Percentiles rank a stretch among this genome's conserved stretches.
phyloP scores from a whole-genome alignment of 2,329 filamentous ascomycete genomes.

The Aspergillus sojae region DNA sequence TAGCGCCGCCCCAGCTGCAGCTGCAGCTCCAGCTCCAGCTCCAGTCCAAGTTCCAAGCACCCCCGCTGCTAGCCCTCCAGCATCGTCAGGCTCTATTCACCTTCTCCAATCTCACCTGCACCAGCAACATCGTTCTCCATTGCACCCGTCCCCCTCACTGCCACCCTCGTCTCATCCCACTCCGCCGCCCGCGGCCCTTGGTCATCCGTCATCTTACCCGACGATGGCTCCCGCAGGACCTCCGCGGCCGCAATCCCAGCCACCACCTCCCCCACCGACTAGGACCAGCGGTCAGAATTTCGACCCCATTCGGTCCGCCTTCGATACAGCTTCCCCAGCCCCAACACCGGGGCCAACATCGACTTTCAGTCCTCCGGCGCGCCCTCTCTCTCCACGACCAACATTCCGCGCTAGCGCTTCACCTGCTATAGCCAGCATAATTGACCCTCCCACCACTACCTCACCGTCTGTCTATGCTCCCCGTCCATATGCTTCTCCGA shows the following conservation, averaged over 20 bases:
- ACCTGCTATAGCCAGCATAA: constrained; percentile 86
- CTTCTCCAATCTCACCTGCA: constrained; percentile 24
- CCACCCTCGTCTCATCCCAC: constrained; percentile 35
- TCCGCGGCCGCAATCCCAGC: constrained; percentile 46
- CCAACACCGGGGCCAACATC: constrained; percentile 32
- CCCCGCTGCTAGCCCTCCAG: constrained; percentile 14
- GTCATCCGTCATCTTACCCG: constrained; percentile 29
- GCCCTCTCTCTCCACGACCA: constrained; percentile 53
- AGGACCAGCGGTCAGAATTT: constrained; percentile 80
- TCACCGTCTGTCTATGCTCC: constrained; percentile 32
- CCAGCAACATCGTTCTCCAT: constrained; percentile 18
- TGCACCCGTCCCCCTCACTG: constrained; percentile 19
- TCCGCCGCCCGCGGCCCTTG: constrained; percentile 21
- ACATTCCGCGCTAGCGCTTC: constrained; percentile 77
- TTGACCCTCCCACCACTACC: constrained; percentile 63
- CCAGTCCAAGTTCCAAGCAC: constrained; percentile 21
- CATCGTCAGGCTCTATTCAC: not conserved
- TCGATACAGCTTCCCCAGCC: constrained; percentile 43
- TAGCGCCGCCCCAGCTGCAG: not conserved
- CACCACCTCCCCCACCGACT: constrained; percentile 45
- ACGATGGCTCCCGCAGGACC: constrained; percentile 29
- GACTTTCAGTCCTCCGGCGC: constrained; percentile 49
- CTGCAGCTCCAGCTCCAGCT: constrained; percentile 11
- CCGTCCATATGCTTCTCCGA: constrained; percentile 32
- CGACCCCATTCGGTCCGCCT: constrained; percentile 83